Base-by-base conservation (phyloP, 257 asterid species). In the Ophiorrhiza pumila region DNA sequence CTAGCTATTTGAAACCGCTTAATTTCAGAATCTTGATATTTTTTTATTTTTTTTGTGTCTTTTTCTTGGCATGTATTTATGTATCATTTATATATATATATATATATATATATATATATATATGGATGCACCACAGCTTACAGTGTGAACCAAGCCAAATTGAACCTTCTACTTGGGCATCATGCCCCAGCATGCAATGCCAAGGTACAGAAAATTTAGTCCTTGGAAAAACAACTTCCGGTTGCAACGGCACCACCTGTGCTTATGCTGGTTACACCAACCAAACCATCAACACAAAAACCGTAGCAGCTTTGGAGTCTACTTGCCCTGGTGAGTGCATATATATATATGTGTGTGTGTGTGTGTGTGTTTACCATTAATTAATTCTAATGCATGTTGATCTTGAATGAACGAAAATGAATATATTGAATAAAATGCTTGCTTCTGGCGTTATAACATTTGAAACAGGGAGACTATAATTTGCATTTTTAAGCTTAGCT, bases 301-400 rank as follows among this genome's bases (percentile, higher is more conserved):
- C 77, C 22, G 3, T 85, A 29, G 79, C 74, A 29, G 79, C 74
- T 70, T 10, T 53, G 23, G 76, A 76, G 14, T 80, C 88, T 5
- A 89, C 92, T 74, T 93, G 98, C 75, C 85, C 92, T 29, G 90
- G 97, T 90, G 42, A 70, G 94, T 83, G 20, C 12, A 12, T 11
- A 57, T 35, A 3, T 37, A 37, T 37, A 6, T 37, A 6, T 37
- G 42, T 7, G 42, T 37, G 42, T 37, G 3, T 37, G 25, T 47
- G 42, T 37, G 42, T 37, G 7, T 37, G 7, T 37, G 42, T 37
- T 37, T 37, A 6, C 7, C n/a, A n/a, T n/a, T n/a, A n/a, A n/a
- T n/a, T n/a, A n/a, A n/a, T n/a, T n/a, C n/a, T n/a, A n/a, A n/a
- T n/a, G n/a, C n/a, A n/a, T n/a, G n/a, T n/a, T n/a, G n/a, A n/a